These are phyloP conservation scores for Rhodosporidiobolus odoratus DNA, from an alignment of 768 basidiomycete species.

Conservation along the genomic window DNA sequence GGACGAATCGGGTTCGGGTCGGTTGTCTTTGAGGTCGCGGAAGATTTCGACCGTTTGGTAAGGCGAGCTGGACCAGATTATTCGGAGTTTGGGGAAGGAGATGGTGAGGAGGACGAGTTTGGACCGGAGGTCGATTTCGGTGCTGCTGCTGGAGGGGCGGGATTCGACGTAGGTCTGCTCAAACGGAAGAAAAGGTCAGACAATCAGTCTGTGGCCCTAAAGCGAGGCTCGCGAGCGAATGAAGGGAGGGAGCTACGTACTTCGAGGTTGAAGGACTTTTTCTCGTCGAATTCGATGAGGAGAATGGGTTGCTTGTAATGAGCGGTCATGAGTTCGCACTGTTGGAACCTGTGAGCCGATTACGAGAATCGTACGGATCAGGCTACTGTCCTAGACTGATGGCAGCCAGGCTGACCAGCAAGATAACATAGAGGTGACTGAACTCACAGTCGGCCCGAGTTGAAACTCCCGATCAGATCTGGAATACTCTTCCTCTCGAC, in stretches of 20 bases:
- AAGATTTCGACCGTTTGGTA: constrained; percentile 88
- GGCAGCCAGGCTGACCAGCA: not conserved
- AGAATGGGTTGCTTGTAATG: constrained; percentile 92
- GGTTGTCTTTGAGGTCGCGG: constrained; percentile 76
- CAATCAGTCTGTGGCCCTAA: too few species aligned
- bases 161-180: constrained; percentile 27
- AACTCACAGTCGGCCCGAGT: constrained; percentile 82
- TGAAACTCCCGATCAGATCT: constrained; percentile 88
- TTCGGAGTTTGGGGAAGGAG: constrained; percentile 81
- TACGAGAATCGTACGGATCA: not conserved
- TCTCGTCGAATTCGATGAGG: constrained; percentile 94
- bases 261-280: constrained; percentile 87
- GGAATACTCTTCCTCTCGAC: constrained; percentile 92
- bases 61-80: constrained; percentile 96
- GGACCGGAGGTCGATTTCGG: constrained; percentile 62
- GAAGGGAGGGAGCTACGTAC: constrained; percentile 49
- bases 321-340: constrained; percentile 93
- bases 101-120: constrained; percentile 85
- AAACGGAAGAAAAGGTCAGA: not conserved
- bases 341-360: constrained; percentile 65
- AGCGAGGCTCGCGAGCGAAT: not conserved
- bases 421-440: not conserved
- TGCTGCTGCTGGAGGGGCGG: constrained; percentile 9
- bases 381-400: not conserved
- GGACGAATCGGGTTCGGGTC: constrained; percentile 70